Evolutionary conservation across 768 basidiomycete species (phyloP).

Genomic region (Termitomyces sp.): DNA sequence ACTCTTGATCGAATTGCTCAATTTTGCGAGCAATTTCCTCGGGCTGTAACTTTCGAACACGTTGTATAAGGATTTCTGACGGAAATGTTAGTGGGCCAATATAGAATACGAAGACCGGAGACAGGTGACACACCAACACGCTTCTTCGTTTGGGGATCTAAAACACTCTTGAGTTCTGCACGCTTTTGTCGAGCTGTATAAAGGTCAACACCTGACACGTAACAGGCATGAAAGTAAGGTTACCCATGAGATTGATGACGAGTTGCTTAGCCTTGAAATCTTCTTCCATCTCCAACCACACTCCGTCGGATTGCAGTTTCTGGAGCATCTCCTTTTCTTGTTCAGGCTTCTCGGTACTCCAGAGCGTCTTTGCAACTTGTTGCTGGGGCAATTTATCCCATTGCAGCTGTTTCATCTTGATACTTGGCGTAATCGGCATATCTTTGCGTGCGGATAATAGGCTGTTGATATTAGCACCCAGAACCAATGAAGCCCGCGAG

Average conservation of each 20-base stretch:
- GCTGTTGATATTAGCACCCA: constrained; percentile 54
- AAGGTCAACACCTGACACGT: constrained; percentile 9
- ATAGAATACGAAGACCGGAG: background rate
- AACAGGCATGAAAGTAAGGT: constrained; percentile 13
- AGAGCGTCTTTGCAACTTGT: constrained; percentile 81
- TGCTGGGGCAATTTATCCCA: constrained; percentile 98
- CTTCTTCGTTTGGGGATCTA: constrained; percentile 90
- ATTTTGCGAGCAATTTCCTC: constrained; percentile 85
- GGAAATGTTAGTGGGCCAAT: background rate
- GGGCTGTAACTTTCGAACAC: constrained; percentile 77
- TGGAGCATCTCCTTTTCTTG: constrained; percentile 79
- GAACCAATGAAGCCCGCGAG: constrained; percentile 58
- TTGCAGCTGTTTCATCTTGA: constrained; percentile 96
- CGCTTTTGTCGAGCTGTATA: constrained; percentile 71
- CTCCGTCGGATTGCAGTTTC: constrained; percentile 79
- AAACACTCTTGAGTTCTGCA: constrained; percentile 87
- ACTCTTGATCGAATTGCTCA: constrained; percentile 79
- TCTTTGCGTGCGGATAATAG: constrained; percentile 74
- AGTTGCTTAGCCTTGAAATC: constrained; percentile 97
- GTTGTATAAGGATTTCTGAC: constrained; percentile 89
- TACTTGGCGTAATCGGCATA: constrained; percentile 76
- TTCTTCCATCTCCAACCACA: constrained; percentile 96
- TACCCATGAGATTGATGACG: constrained; percentile 87
- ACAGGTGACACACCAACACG: constrained; percentile 69
- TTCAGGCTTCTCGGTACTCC: constrained; percentile 66